These are phyloP conservation scores for Conringia planisiliqua DNA, from an alignment of 345 rosid genomes.

Conservation along the genomic window DNA sequence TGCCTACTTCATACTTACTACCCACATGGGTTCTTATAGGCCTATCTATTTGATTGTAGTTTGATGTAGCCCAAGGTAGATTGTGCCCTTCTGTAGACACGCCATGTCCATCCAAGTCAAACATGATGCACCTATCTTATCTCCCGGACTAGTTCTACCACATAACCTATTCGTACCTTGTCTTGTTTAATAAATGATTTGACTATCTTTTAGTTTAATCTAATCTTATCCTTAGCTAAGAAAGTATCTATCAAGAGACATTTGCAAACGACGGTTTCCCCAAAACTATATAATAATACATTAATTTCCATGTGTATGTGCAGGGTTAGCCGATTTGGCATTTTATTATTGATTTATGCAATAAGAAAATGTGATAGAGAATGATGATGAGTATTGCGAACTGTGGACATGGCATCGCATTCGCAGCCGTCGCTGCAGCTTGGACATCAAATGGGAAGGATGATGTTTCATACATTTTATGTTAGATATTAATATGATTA, in stretches of 20 bases:
- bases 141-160: conserved; percentile 17
- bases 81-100: neutral
- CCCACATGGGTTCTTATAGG: neutral
- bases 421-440: conserved; percentile 17
- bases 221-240: conserved; percentile 1
- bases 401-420: conserved; percentile 14
- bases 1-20: neutral
- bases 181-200: neutral
- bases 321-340: neutral
- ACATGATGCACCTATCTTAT: conserved; percentile 2
- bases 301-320: conserved; percentile 1
- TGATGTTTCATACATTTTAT: neutral
- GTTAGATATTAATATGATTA: neutral
- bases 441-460: neutral
- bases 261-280: conserved; percentile 25
- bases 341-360: neutral
- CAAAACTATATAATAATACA: neutral
- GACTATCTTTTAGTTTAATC: neutral
- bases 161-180: conserved; percentile 10
- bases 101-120: conserved; percentile 17
- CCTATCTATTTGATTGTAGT: neutral
- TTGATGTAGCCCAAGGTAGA: neutral
- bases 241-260: conserved; percentile 7
- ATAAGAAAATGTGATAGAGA: conserved; percentile 4
- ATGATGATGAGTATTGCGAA: neutral